Evolutionary conservation across 179 eudicot species (phyloP), one percentile per base, ranked within the genome.

Genomic region (Sideroxylon spinosum): DNA sequence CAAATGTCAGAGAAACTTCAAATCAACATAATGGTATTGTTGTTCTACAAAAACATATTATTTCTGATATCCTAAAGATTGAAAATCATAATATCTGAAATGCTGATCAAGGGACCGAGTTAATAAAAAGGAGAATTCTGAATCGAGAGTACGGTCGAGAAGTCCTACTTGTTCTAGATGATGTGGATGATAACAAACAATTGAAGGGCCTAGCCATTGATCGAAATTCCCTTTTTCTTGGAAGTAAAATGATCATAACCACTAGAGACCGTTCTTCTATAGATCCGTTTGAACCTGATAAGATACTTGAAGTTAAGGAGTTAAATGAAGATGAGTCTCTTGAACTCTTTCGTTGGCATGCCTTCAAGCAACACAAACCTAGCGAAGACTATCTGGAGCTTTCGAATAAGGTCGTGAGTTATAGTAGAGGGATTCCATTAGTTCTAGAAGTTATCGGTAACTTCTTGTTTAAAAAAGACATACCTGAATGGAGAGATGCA

Each of bases 91-190:
- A 32, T 0, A n/a, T 64, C 0, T 14, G 49, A 1, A 77, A 19
- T 57, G 7, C 0, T 22, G 1, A 77, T 52, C 53, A 53, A n/a
- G 79, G 79, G 7, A 29, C 10, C n/a, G 59, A 53, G 7, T 23
- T 65, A 1, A n/a, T 77, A 50, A 68, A 48, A 56, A 2, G 29
- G 7, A 14, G 48, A 62, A 26, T 19, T 48, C 37, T 59, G n/a
- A n/a, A n/a, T n/a, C n/a, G n/a, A n/a, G n/a, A n/a, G n/a, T n/a
- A n/a, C 5, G 11, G 28, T 22, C 26, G 46, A 56, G 68, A 44
- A 72, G 75, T 78, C 32, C 75, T 78, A 10, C n/a, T 69, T 23
- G 56, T 78, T 78, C 68, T 78, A 3, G 75, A 78, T 57, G 59
- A 69, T 37, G 75, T 78, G 16, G 75, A 78, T 67, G n/a, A 68